Conservation (phyloP, 106 monocot genomes). For the Dendrobium officinale region DNA sequence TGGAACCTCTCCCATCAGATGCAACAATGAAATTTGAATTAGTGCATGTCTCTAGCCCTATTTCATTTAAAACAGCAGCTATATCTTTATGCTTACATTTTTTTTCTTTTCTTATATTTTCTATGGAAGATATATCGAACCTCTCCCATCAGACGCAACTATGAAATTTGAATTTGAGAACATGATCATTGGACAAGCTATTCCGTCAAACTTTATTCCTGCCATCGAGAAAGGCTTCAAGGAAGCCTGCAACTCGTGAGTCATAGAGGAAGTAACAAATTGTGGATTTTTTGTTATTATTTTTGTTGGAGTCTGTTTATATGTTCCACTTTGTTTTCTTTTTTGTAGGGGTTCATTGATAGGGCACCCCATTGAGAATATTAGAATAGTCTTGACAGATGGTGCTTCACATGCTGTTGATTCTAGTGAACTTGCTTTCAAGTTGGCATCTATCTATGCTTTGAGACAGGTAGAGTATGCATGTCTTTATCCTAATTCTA, state of each 20-base stretch:
- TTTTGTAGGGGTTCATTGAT: slow-evolving; percentile 75
- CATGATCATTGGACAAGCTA: slow-evolving; percentile 82
- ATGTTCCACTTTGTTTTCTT: background rate
- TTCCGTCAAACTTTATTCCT: slow-evolving; percentile 78
- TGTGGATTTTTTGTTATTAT: background rate
- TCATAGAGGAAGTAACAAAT: background rate
- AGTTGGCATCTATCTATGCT: slow-evolving; percentile 93
- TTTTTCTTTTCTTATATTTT: background rate
- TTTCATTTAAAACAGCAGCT: background rate
- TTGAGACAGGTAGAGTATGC: slow-evolving; percentile 73
- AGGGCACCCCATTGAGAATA: slow-evolving; percentile 89
- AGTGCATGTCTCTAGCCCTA: background rate
- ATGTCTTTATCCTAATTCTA: background rate
- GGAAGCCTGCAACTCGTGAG: slow-evolving; percentile 93
- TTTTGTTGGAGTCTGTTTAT: background rate
- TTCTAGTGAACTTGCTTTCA: slow-evolving; percentile 98
- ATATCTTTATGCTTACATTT: background rate
- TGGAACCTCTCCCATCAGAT: slow-evolving; percentile 80
- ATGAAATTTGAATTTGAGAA: slow-evolving; percentile 98
- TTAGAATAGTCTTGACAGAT: slow-evolving; percentile 87
- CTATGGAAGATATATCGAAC: slow-evolving; percentile 67
- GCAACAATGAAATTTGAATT: slow-evolving; percentile 75
- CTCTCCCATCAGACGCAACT: slow-evolving; percentile 60
- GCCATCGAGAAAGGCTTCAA: slow-evolving; percentile 96
- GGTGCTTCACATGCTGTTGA: slow-evolving; percentile 91